Base-by-base conservation (phyloP, 2,329 filamentous ascomycete genomes). In the Ceratocystis colombiana region DNA sequence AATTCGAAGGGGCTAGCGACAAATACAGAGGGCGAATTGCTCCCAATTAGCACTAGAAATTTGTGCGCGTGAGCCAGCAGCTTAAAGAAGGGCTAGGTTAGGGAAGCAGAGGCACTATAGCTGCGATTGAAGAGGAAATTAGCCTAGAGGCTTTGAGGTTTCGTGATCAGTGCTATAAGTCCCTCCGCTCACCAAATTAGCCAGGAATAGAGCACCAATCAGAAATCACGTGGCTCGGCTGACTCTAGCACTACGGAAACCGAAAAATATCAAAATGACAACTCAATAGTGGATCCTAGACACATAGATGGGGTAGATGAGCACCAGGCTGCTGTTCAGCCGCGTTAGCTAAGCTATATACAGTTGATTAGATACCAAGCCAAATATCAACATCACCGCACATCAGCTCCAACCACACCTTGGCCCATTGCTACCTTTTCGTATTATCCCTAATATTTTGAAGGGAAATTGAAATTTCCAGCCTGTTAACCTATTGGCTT, bases 311-410 rank as follows among this genome's bases (percentile, higher is more conserved):
- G 64, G 55, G 62, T 28, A 59, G 15, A 57, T 15, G 66, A 69
- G 71, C 66, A 70, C 72, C 74, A 77, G 75, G 75, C 75, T 77
- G 73, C 73, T 71, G 72, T 72, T 68, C 70, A 76, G 75, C 75
- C 75, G 75, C 75, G 75, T 74, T 70, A 68, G 68, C 61, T 69
- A 28, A 41, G 45, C 46, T 25, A 4, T 50, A 20, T 50, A 20
- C n/a, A 20, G 48, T 25, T 50, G 48, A 41, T 41, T 41, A 55
- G 67, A 55, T 50, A 48, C 68, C 62, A 15, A 50, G 46, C 46
- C 22, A 50, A 50, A 62, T 66, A 20, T 22, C 48, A 45, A 12
- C 44, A 33, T 61, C n/a, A 33, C 7, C 41, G 33, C 37, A 41
- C 10, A 15, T 15, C 37, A 4, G 37, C 10, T 41, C 12, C 37